Evolutionary conservation across 1,284 basidiomycete genomes (phyloP), one percentile per base, ranked within the genome.

Genomic region (Trichosporon faecale): DNA sequence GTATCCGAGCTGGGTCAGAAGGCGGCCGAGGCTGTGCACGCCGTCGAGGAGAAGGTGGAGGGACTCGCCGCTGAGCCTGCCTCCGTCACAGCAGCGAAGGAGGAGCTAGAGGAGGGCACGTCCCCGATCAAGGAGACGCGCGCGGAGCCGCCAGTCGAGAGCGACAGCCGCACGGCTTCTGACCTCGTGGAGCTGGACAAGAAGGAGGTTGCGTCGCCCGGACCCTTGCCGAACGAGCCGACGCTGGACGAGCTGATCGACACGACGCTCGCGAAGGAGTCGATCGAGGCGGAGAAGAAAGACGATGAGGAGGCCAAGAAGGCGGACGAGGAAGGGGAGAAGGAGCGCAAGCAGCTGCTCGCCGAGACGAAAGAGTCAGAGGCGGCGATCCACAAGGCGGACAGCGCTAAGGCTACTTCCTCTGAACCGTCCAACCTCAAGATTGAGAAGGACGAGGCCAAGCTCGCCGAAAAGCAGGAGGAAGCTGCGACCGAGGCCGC

Each of bases 191-290:
- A n/a, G 44, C 8, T 23, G 21, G 18, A 23, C n/a, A 27, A 31
- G 8, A 33, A 65, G 33, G 40, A 37, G 31, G 63, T 9, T 4
- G 64, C 31, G 21, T 25, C 33, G 16, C 27, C 27, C 2, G 68
- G 66, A 0, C 68, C 66, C 9, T 40, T 29, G 25, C 61, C 52
- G 14, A 60, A 65, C 7, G 73, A 72, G 61, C 64, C 63, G 67
- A 72, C 73, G 9, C 69, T 74, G 44, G 73, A 74, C 64, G 73
- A 74, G 46, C 44, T 74, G 1, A 70, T 74, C 37, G 73, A 74
- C 67, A 33, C 64, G 52, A 72, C 71, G n/a, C 66, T 74, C 49
- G 70, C 68, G n/a, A 65, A 68, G 67, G 73, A 74, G 66, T 52
- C 63, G 9, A 25, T 68, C 52, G 71, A 68, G 29, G 69, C 68